A percentile compares a stretch with the other conserved stretches of the same genome.
phyloP scores from a whole-genome alignment of 495 filamentous ascomycete species.

The Penicillium antarcticum region DNA sequence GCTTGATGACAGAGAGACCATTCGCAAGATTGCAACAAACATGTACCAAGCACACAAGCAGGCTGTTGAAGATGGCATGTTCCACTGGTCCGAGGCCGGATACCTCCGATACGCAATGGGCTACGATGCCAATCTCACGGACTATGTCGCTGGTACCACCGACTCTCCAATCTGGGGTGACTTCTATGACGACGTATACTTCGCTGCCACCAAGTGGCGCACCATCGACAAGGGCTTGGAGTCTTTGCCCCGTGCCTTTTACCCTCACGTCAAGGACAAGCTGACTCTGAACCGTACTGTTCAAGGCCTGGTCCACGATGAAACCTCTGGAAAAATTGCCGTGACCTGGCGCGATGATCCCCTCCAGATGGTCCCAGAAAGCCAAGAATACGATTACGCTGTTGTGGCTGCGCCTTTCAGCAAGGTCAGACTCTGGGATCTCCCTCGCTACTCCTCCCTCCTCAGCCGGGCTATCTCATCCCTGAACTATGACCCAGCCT shows the following conservation, averaged over 20 bases:
- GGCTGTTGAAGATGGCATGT: slow-evolving; percentile 27
- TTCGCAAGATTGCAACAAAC: slow-evolving; percentile 51
- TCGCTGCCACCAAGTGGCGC: slow-evolving; percentile 54
- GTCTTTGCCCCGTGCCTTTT: slow-evolving; percentile 59
- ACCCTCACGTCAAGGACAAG: slow-evolving; percentile 52
- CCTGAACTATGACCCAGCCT: slow-evolving; percentile 54
- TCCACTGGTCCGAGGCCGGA: slow-evolving; percentile 59
- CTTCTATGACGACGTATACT: slow-evolving; percentile 54
- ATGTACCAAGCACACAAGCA: slow-evolving; percentile 61
- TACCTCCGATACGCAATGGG: slow-evolving; percentile 59
- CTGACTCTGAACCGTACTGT: slow-evolving; percentile 54
- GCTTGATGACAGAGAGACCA: slow-evolving; percentile 24
- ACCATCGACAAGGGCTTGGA: slow-evolving; percentile 66
- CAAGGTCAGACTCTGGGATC: slow-evolving; percentile 51
- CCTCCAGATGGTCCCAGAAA: slow-evolving; percentile 38
- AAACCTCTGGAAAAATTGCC: slow-evolving; percentile 38
- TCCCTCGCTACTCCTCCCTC: slow-evolving; percentile 47
- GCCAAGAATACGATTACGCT: slow-evolving; percentile 60
- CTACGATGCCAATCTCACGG: slow-evolving; percentile 51
- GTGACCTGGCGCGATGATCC: slow-evolving; percentile 46
- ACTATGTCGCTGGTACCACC: slow-evolving; percentile 36
- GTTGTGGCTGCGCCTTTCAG: slow-evolving; percentile 61
- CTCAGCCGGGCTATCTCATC: slow-evolving; percentile 58
- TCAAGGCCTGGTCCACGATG: slow-evolving; percentile 39
- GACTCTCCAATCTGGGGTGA: slow-evolving; percentile 24